phyloP scores from a whole-genome alignment of 352 stramenopile species.

The Thalassiosira oceanica region DNA sequence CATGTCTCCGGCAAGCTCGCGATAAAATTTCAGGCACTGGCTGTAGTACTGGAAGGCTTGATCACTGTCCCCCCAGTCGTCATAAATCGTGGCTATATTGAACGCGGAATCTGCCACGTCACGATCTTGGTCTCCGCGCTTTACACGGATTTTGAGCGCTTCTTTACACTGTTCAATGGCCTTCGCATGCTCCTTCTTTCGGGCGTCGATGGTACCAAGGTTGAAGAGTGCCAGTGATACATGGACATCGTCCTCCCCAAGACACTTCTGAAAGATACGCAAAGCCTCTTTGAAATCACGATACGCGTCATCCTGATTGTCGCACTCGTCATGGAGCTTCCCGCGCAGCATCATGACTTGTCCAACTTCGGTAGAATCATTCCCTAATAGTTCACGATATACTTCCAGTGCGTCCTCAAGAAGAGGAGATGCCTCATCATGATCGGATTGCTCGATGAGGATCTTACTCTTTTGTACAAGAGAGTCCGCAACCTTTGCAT shows the following conservation, averaged over 20 bases:
- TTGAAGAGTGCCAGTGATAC: constrained; percentile 45
- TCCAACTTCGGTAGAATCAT: constrained; percentile 36
- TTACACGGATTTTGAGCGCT: constrained; percentile 43
- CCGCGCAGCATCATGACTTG: constrained; percentile 38
- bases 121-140: constrained; percentile 20
- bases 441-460: constrained; percentile 24
- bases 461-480: constrained; percentile 41
- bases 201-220: constrained; percentile 46
- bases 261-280: constrained; percentile 33
- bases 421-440: constrained; percentile 29
- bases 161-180: constrained; percentile 49
- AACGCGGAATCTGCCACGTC: constrained; percentile 55
- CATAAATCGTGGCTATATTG: constrained; percentile 52
- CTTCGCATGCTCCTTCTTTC: constrained; percentile 37
- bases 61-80: constrained; percentile 39
- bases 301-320: constrained; percentile 39
- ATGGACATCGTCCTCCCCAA: constrained; percentile 37
- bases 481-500: constrained; percentile 41
- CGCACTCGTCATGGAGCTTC: constrained; percentile 31
- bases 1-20: constrained; percentile 25
- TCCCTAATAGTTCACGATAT: constrained; percentile 38
- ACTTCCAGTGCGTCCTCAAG: constrained; percentile 48
- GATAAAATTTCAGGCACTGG: constrained; percentile 42
- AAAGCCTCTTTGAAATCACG: constrained; percentile 32
- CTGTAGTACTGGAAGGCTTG: constrained; percentile 48